These are phyloP conservation scores for Erythrophleum ivorense DNA, from an alignment of 331 rosid genomes.

Conservation along the genomic window DNA sequence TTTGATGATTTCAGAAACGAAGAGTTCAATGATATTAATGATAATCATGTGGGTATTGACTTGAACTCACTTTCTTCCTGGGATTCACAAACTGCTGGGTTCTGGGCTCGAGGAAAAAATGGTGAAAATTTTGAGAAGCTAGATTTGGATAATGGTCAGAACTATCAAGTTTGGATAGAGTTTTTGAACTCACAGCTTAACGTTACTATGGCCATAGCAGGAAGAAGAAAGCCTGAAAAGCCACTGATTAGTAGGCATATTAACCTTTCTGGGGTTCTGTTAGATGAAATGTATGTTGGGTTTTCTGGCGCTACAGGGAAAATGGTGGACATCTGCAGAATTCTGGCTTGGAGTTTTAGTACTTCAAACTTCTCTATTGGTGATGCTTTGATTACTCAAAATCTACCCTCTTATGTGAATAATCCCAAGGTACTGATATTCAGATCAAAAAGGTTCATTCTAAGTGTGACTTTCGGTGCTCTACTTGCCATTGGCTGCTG, in stretches of 20 bases:
- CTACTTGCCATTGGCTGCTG: neutral
- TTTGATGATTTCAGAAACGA: conserved; percentile 48
- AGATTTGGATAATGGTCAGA: conserved; percentile 43
- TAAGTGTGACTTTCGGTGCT: neutral
- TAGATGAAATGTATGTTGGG: conserved; percentile 39
- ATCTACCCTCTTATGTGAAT: neutral
- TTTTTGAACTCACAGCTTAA: conserved; percentile 37
- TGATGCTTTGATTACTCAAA: neutral
- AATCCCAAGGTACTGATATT: conserved; percentile 22
- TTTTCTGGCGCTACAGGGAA: neutral
- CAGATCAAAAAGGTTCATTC: neutral
- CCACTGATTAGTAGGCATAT: conserved; percentile 43
- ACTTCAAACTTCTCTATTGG: conserved; percentile 20
- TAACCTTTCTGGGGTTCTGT: conserved; percentile 42
- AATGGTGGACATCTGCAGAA: neutral
- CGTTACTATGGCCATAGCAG: conserved; percentile 50
- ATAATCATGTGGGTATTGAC: conserved; percentile 51
- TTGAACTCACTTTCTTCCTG: conserved; percentile 46
- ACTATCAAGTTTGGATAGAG: conserved; percentile 52
- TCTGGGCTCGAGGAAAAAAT: conserved; percentile 33
- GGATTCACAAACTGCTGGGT: conserved; percentile 43
- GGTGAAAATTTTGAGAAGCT: conserved; percentile 20
- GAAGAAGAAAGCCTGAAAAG: conserved; percentile 39
- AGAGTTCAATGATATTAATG: conserved; percentile 45
- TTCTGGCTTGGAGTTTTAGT: conserved; percentile 6